A percentile compares a stretch with the other conserved stretches of the same genome.
phyloP scores from a whole-genome alignment of 1,139 yeast species.

The Kodamaea fungicola region DNA sequence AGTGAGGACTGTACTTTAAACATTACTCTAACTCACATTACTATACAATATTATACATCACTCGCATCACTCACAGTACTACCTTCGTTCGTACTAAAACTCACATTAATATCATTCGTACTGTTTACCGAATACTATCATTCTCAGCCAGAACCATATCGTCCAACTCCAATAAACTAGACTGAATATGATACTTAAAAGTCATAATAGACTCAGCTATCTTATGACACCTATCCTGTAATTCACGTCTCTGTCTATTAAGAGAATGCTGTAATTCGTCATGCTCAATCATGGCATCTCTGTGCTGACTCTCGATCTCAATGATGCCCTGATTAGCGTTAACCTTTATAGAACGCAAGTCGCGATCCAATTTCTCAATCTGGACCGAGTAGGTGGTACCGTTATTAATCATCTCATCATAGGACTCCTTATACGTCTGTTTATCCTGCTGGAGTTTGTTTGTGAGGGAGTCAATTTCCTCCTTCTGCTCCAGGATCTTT shows the following conservation, averaged over 20 bases:
- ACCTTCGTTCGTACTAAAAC: no score
- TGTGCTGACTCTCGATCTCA: conserved; percentile 55
- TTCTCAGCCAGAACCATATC: conserved; percentile 38
- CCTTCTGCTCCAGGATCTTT: conserved; percentile 53
- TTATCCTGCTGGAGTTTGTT: conserved; percentile 53
- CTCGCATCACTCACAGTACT: no score
- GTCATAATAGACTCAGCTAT: conserved; percentile 58
- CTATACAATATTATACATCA: no score
- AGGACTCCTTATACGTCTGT: conserved; percentile 54
- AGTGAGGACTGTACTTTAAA: no score
- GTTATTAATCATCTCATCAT: conserved; percentile 55
- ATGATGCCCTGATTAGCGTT: conserved; percentile 53
- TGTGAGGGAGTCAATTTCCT: conserved; percentile 57
- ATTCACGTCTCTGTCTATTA: conserved; percentile 42
- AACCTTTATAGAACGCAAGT: conserved; percentile 51
- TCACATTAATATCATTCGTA: no score
- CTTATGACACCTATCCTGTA: conserved; percentile 53
- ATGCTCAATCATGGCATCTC: conserved; percentile 52
- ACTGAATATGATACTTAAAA: conserved; percentile 65
- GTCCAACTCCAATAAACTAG: conserved; percentile 54
- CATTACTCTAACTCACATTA: no score
- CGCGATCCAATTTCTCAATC: conserved; percentile 63
- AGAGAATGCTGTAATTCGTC: conserved; percentile 51
- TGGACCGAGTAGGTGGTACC: conserved; percentile 56
- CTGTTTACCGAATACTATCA: conserved; percentile 18